Conservation (phyloP, 108 stramenopile species). For the Skeletonema potamos region DNA sequence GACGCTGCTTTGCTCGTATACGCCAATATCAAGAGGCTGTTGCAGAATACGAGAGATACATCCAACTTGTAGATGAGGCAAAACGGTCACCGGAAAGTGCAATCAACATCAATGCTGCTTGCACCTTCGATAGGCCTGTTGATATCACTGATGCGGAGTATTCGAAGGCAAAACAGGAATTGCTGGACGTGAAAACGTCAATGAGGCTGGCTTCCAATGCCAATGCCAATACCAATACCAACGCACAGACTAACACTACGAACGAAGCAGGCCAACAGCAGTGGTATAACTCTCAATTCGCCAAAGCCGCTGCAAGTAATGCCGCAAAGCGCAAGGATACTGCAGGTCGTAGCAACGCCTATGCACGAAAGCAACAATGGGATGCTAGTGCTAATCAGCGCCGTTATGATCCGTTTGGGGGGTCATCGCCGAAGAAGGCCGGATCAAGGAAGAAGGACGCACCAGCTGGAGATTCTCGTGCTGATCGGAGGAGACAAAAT, state of each 20-base stretch:
- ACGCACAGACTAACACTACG: slow-evolving; percentile 23
- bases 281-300: slow-evolving; percentile 47
- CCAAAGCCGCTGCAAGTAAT: slow-evolving; percentile 38
- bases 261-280: slow-evolving; percentile 42
- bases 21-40: slow-evolving; percentile 68
- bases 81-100: slow-evolving; percentile 27
- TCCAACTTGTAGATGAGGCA: slow-evolving; percentile 66
- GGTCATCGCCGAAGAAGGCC: slow-evolving; percentile 31
- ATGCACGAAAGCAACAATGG: slow-evolving; percentile 26
- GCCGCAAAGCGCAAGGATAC: slow-evolving; percentile 28
- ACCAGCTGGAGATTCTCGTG: slow-evolving; percentile 8
- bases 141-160: slow-evolving; percentile 59
- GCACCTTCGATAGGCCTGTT: slow-evolving; percentile 72
- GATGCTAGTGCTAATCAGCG: slow-evolving; percentile 27
- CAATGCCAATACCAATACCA: slow-evolving; percentile 15
- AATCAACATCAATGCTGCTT: slow-evolving; percentile 39
- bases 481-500: slow-evolving; percentile 9
- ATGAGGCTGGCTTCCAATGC: slow-evolving; percentile 45
- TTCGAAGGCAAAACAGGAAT: slow-evolving; percentile 59
- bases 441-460: slow-evolving; percentile 19
- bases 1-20: slow-evolving; percentile 70
- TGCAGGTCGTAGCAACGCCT: slow-evolving; percentile 25
- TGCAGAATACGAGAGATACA: slow-evolving; percentile 70
- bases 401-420: slow-evolving; percentile 74
- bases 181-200: slow-evolving; percentile 53